phyloP scores from a whole-genome alignment of 129 eudicot species.

The Daucus carota region DH1_v3.0 NC_030387.2:13505501-13506000 shows the following conservation, averaged over 20 bases:
- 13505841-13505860: conserved; percentile 31
- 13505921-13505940: not conserved
- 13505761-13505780: conserved; percentile 44
- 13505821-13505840: conserved; percentile 39
- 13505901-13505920: not conserved
- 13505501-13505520: conserved; percentile 7
- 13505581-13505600: conserved; percentile 7
- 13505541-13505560: conserved; percentile 10
- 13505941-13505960: not conserved
- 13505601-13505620: conserved; percentile 1
- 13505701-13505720: not conserved
- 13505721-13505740: not conserved
- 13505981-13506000: conserved; percentile 39
- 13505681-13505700: not conserved
- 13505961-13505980: not conserved
- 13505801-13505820: conserved; percentile 54
- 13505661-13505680: conserved; percentile 1
- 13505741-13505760: conserved; percentile 55
- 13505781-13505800: conserved; percentile 47
- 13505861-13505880: conserved; percentile 29
- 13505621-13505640: not conserved
- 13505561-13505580: conserved; percentile 1
- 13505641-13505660: conserved; percentile 6
- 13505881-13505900: conserved; percentile 57
- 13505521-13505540: conserved; percentile 1